These are phyloP conservation scores for Candida hungchunana DNA, from an alignment of 805 yeast species.

Conservation along the genomic window DNA sequence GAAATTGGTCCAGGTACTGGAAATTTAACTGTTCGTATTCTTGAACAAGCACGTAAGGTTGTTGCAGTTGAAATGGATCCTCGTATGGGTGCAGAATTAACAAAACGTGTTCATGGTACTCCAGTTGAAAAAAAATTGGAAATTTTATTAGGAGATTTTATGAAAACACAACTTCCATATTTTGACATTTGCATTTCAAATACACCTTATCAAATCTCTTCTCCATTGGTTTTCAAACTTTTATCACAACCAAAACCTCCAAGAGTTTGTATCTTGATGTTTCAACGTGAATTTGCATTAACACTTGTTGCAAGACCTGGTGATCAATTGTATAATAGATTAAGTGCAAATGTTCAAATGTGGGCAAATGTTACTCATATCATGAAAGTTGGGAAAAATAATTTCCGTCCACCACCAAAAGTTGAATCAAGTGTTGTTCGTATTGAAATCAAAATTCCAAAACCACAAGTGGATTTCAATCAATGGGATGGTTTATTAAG, in stretches of 20 bases:
- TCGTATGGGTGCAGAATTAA: slow-evolving; percentile 98
- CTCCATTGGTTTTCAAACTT: slow-evolving; percentile 91
- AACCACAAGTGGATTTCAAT: slow-evolving; percentile 89
- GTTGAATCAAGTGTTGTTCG: slow-evolving; percentile 96
- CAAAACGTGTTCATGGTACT: slow-evolving; percentile 97
- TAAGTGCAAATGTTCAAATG: slow-evolving; percentile 97
- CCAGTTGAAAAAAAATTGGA: slow-evolving; percentile 89
- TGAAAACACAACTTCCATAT: slow-evolving; percentile 91
- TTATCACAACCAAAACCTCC: slow-evolving; percentile 92
- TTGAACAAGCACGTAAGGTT: slow-evolving; percentile 92
- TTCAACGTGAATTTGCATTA: slow-evolving; percentile 95
- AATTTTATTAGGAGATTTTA: slow-evolving; percentile 89
- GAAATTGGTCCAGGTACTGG: slow-evolving; percentile 99
- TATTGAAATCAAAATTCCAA: slow-evolving; percentile 84
- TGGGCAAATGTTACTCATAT: slow-evolving; percentile 99
- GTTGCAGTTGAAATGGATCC: slow-evolving; percentile 98
- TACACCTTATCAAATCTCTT: slow-evolving; percentile 96
- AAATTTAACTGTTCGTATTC: slow-evolving; percentile 86
- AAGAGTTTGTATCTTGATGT: slow-evolving; percentile 91
- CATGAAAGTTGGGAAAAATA: slow-evolving; percentile 96
- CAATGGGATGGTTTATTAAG: slow-evolving; percentile 98
- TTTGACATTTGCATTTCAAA: slow-evolving; percentile 95
- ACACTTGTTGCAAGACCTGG: slow-evolving; percentile 94
- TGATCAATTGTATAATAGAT: slow-evolving; percentile 86
- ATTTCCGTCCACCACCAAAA: slow-evolving; percentile 97